Base-by-base conservation (phyloP, 1,139 yeast genomes). In the Kurtzmaniella natalensis region DNA sequence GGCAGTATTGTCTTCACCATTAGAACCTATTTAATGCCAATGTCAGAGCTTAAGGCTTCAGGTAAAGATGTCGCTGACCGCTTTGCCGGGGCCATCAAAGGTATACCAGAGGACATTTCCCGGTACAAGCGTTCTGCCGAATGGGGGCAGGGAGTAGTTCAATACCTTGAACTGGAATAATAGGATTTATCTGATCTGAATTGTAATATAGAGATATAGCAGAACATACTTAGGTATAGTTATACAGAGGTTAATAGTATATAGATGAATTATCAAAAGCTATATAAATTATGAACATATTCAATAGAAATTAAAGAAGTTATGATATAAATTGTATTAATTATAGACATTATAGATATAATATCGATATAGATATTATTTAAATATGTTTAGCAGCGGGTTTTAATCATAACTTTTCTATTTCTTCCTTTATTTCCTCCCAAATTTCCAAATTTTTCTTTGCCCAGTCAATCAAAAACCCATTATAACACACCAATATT, bases 381-480 rank as follows among this genome's bases (percentile, higher is more conserved):
- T n/a, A n/a, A n/a, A n/a, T n/a, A n/a, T n/a, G n/a, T 23, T 25
- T 19, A 31, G 16, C 10, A 17, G 23, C 5, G 14, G 23, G 23
- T 11, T 18, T 15, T 8, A 11, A 17, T 41, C 38, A 59, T 34
- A 58, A 39, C 36, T 50, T 59, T 21, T 43, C 38, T 11, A 70
- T 50, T 37, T 69, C 76, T 15, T 64, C 68, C 40, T 65, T 67
- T 9, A 82, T 78, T 41, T 81, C 88, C 47, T 78, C 80, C 92
- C 92, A 82, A 33, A 76, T 69, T 45, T 81, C 87, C 33, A 78
- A 58, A 49, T 81, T 81, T 58, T 78, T 78, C 46, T 67, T 70
- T 3, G 86, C 85, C 88, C 89, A 82, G 38, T 72, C 78, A 25
- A 78, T 60, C 31, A 82, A 70, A 38, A 76, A 72, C 29, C 73